Evolutionary conservation across 768 basidiomycete species (phyloP), one percentile per base, ranked within the genome.

Genomic region (Mycena albidolilacea): DNA sequence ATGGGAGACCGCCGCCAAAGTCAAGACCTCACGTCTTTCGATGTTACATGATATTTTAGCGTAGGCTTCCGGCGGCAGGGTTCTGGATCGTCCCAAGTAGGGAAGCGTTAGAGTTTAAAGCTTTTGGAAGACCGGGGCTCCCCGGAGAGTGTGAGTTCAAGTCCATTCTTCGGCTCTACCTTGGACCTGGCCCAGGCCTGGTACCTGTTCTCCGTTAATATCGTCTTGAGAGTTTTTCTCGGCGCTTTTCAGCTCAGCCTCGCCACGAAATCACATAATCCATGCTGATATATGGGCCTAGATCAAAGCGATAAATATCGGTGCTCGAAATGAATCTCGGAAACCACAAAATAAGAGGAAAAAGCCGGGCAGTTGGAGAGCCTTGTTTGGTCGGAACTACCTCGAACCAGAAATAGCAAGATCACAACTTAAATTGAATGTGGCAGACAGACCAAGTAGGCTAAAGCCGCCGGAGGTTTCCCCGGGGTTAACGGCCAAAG

Each of bases 31-130:
- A 30, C 30, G 30, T 30, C 30, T 30, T 30, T 30, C 30, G 30
- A 30, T 30, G 30, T 37, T 60, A 50, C 21, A 60, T 46, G 44
- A 19, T 38, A 5, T 60, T 61, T 19, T 17, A 67, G 14, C 35
- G 58, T n/a, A 67, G 3, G 44, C 66, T 59, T 61, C 67, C 39
- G 30, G 64, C 64, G 9, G n/a, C n/a, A 50, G 17, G 14, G 11
- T 63, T 48, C 17, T 46, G 43, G 43, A 44, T 62, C 7, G 43
- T 62, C 21, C 15, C 21, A 10, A 30, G 11, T 21, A 30, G n/a
- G 4, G 30, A 9, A 48, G 44, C 9, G 2, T 3, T 54, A 52
- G 67, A 68, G 48, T 61, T 68, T 46, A 15, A 46, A 50, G 46
- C 5, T 35, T 46, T 35, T 61, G 21, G 23, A 43, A 43, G 11